A percentile compares a stretch with the other conserved stretches of the same genome.
phyloP scores from a whole-genome alignment of 257 asterid species.

The Coffea canephora region DNA sequence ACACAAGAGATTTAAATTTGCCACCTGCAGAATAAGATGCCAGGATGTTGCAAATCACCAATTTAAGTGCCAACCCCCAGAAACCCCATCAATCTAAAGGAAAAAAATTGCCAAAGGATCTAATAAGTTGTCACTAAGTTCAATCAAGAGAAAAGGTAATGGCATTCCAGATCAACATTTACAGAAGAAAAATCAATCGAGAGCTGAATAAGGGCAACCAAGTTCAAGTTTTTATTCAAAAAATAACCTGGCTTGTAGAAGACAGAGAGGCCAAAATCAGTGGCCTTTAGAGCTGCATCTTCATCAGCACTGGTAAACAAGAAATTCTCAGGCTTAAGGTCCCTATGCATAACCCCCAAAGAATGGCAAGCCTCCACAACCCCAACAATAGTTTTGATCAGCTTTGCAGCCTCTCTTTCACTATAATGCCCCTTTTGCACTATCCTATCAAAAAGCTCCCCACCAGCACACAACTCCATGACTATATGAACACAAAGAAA shows the following conservation, averaged over 20 bases:
- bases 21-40: background rate
- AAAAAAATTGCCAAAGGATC: background rate
- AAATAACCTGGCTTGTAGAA: conserved; percentile 79
- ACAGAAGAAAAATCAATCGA: background rate
- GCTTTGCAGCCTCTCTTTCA: conserved; percentile 73
- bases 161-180: background rate
- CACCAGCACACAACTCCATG: conserved; percentile 87
- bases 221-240: background rate
- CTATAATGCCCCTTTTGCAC: conserved; percentile 80
- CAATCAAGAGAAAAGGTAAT: background rate
- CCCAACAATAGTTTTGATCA: conserved; percentile 72
- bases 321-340: conserved; percentile 92
- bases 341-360: conserved; percentile 88
- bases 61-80: background rate
- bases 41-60: background rate
- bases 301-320: conserved; percentile 64
- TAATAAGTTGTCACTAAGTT: background rate
- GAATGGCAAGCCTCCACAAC: conserved; percentile 88
- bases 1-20: background rate
- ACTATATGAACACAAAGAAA: conserved; percentile 65
- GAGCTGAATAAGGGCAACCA: background rate
- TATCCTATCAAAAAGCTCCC: conserved; percentile 87
- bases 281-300: conserved; percentile 84
- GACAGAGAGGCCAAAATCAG: conserved; percentile 89
- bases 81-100: background rate